Base-by-base conservation (phyloP, 1,139 yeast species). In the Lodderomyces oxycetoniae region DNA sequence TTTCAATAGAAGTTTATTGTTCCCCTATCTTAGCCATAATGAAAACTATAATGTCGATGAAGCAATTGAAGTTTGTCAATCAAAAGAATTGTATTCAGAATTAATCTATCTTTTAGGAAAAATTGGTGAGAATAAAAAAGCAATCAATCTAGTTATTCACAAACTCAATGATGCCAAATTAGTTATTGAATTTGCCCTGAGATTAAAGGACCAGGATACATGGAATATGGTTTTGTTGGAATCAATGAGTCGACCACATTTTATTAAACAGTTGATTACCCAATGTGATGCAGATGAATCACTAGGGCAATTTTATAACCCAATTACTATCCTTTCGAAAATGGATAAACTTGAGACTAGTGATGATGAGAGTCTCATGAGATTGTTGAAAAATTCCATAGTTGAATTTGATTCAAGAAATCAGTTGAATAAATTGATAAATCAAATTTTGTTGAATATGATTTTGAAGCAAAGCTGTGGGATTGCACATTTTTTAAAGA, bases 171-270 rank as follows among this genome's bases (percentile, higher is more conserved):
- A 89, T 51, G 93, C 96, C 0, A 72, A 73, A 26, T 70, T 75
- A 46, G 97, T 97, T 0, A 84, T 91, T 23, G 73, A 71, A 12
- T 91, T 88, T 67, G 95, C 93, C 1, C 78, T 73, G 39, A 68
- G 71, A 11, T 79, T 83, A 44, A 77, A 80, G 35, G 94, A 86
- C 46, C 58, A 64, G 21, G 94, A 85, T 13, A 63, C 88, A 8
- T 89, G 96, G 95, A 77, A 77, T 31, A 77, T 79, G 30, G 64
- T 91, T 40, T 61, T 89, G 9, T 77, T 75, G 12, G 79, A 81
- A 52, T 80, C 95, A 13, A 69, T 81, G 61, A 68, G 71, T 29
- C 78, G 79, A 46, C 93, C 96, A 0, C 64, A 67, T 11, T 88
- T 86, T 52, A 80, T 89, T 36, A 75, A 77, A 42, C 83, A 85